Conservation (phyloP, 441 rosid genomes). For the Monsonia emarginata region DNA sequence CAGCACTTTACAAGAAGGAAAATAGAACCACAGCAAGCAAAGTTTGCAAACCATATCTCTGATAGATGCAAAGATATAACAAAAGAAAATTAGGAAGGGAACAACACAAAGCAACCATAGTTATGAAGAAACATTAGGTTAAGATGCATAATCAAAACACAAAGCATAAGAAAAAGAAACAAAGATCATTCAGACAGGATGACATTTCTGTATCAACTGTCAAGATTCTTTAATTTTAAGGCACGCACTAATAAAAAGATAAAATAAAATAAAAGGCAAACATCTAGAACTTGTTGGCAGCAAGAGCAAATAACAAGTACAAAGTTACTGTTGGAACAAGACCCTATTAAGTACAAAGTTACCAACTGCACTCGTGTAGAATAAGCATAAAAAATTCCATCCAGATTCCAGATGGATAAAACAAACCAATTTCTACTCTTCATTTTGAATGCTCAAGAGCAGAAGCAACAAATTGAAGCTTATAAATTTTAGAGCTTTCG, state of each 20-base stretch:
- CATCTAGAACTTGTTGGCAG: neutral
- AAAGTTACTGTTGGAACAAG: neutral
- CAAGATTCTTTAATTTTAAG: conserved; percentile 1
- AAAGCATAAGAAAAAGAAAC: neutral
- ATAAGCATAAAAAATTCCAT: neutral
- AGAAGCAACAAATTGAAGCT: neutral
- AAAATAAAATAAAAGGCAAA: neutral
- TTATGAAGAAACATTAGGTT: neutral
- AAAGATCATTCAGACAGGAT: neutral
- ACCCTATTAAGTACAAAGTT: neutral
- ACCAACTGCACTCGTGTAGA: neutral
- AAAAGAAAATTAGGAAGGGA: neutral
- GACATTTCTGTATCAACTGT: neutral
- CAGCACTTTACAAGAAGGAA: too few relatives aligned
- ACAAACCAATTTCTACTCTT: neutral
- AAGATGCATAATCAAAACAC: neutral
- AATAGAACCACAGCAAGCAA: too few relatives aligned
- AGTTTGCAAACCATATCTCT: conserved; percentile 92
- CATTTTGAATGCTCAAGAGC: neutral
- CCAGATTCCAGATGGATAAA: neutral
- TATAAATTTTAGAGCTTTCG: neutral
- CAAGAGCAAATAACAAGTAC: neutral
- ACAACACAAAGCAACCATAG: neutral
- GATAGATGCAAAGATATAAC: conserved; percentile 23
- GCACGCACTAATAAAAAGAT: neutral